Percentiles rank a stretch among this genome's conserved stretches.
Conservation (phyloP, 2,329 filamentous ascomycete genomes). For the Helotiales sp. region DNA sequence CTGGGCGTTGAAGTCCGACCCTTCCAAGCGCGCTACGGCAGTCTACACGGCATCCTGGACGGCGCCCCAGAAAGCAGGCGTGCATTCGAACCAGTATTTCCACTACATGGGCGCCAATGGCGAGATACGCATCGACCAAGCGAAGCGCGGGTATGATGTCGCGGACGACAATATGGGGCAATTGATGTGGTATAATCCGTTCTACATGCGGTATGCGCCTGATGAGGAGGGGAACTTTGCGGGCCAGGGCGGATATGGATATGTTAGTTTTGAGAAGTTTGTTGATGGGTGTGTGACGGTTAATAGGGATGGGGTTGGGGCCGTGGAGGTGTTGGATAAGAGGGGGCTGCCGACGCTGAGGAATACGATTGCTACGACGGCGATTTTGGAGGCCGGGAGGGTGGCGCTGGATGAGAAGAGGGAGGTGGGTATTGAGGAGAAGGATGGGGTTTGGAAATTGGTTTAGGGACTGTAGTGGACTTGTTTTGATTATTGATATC, state of each 20-base stretch:
- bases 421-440: conserved; percentile 73
- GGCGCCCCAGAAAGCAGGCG: conserved; percentile 86
- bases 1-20: conserved; percentile 76
- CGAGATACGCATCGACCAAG: conserved; percentile 89
- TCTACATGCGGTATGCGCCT: conserved; percentile 93
- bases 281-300: conserved; percentile 82
- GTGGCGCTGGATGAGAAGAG: conserved; percentile 83
- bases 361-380: conserved; percentile 91
- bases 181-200: conserved; percentile 89
- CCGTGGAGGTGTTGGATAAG: conserved; percentile 76
- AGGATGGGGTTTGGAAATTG: conserved; percentile 71
- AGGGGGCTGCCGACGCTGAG: conserved; percentile 82
- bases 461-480: conserved; percentile 36
- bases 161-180: conserved; percentile 76
- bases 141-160: conserved; percentile 92
- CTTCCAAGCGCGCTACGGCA: conserved; percentile 75
- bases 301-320: conserved; percentile 74
- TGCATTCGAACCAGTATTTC: conserved; percentile 98
- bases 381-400: conserved; percentile 86
- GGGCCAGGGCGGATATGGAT: conserved; percentile 90
- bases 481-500: conserved; percentile 1
- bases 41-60: conserved; percentile 97
- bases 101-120: conserved; percentile 87
- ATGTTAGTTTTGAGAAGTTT: conserved; percentile 95
- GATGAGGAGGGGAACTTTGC: conserved; percentile 95